These are phyloP conservation scores for Microascus cirrosus DNA, from an alignment of 2,329 filamentous ascomycete species.

Conservation along the genomic window DNA sequence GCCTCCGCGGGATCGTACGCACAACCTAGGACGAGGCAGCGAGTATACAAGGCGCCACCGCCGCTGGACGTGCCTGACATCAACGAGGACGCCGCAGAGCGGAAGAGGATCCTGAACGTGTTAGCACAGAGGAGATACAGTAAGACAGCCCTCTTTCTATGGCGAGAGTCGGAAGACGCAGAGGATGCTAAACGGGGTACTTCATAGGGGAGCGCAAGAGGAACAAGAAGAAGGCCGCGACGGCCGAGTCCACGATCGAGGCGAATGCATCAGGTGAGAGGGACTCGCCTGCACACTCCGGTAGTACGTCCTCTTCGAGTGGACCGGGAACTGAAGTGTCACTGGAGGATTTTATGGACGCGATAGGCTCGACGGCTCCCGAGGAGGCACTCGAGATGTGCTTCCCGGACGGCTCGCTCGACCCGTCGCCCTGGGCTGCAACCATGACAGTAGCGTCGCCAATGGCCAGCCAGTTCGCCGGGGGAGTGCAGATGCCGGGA, in stretches of 20 bases:
- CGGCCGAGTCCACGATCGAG: neutral
- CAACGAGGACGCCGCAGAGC: constrained; percentile 37
- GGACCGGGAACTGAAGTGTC: neutral
- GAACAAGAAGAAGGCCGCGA: constrained; percentile 6
- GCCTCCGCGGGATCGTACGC: constrained; percentile 3
- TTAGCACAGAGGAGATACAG: constrained; percentile 43
- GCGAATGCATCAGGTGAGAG: neutral
- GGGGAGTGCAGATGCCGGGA: neutral
- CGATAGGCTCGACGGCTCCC: neutral
- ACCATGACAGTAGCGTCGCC: neutral
- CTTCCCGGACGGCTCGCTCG: neutral
- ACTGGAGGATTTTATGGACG: neutral
- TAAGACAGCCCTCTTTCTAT: constrained; percentile 12
- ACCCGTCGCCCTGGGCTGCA: neutral
- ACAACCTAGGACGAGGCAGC: constrained; percentile 23
- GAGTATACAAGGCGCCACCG: constrained; percentile 25
- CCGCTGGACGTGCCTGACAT: constrained; percentile 33
- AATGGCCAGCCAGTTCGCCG: neutral
- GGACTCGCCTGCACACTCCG: neutral
- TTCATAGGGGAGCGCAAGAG: constrained; percentile 16
- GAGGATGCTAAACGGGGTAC: neutral
- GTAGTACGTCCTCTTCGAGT: neutral
- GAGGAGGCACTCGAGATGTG: neutral
- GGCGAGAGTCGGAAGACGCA: neutral
- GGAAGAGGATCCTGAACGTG: constrained; percentile 42